Evolutionary conservation across 106 monocot genomes (phyloP).

Genomic region (Dioscorea zingiberensis): DNA sequence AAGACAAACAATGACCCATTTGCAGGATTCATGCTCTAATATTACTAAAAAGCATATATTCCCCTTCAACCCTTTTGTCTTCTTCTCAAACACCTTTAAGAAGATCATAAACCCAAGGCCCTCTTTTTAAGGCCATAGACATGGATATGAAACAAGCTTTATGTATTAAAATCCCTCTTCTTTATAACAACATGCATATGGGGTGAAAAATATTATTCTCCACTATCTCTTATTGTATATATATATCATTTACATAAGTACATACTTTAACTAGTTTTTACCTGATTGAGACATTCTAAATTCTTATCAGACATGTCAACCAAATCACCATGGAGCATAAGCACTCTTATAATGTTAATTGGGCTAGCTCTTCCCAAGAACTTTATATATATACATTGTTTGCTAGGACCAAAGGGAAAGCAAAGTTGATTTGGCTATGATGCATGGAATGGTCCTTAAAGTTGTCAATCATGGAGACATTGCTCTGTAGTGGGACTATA

Average conservation of each 20-base stretch:
- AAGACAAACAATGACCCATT: neutral
- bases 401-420: slow-evolving; percentile 4
- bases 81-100: slow-evolving; percentile 21
- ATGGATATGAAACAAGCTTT: slow-evolving; percentile 4
- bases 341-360: neutral
- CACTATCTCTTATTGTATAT: slow-evolving; percentile 6
- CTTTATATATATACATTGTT: no score
- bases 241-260: neutral
- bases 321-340: slow-evolving; percentile 4
- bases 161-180: slow-evolving; percentile 1
- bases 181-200: slow-evolving; percentile 6
- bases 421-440: slow-evolving; percentile 15
- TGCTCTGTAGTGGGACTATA: neutral
- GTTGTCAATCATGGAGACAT: slow-evolving; percentile 15
- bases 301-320: neutral
- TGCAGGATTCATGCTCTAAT: slow-evolving; percentile 10
- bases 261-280: slow-evolving; percentile 4
- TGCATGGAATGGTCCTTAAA: slow-evolving; percentile 21
- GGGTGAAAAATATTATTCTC: slow-evolving; percentile 5
- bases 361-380: slow-evolving; percentile 1
- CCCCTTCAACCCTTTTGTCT: slow-evolving; percentile 14
- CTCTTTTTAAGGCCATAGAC: slow-evolving; percentile 11
- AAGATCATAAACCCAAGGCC: slow-evolving; percentile 21
- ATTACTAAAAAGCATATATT: slow-evolving; percentile 20
- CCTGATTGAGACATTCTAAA: no score